These are phyloP conservation scores for Beauveria australis DNA, from an alignment of 2,329 filamentous ascomycete species.

Conservation along the genomic window DNA sequence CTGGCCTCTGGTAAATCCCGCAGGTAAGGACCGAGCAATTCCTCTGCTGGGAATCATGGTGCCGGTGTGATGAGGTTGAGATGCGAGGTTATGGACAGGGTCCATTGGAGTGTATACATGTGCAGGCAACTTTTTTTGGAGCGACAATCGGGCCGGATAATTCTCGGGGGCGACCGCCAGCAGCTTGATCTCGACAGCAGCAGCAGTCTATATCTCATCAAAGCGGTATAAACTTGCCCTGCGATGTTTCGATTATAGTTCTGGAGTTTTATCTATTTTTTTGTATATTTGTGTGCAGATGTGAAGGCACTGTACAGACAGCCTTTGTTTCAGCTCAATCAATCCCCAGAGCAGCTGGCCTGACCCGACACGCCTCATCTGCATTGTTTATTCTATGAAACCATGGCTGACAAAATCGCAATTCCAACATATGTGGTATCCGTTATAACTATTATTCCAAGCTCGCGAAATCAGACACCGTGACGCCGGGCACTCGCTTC, in stretches of 20 bases:
- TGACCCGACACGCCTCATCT: neutral
- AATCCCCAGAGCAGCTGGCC: neutral
- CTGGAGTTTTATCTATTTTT: neutral
- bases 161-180: slow-evolving; percentile 21
- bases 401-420: neutral
- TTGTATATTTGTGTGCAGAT: neutral
- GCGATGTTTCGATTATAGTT: neutral
- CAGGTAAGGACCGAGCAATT: slow-evolving; percentile 31
- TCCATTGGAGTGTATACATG: slow-evolving; percentile 14
- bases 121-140: slow-evolving; percentile 23
- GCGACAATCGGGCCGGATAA: slow-evolving; percentile 24
- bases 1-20: slow-evolving; percentile 23
- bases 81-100: slow-evolving; percentile 13
- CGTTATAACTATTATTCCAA: slow-evolving; percentile 31
- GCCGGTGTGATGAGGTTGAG: slow-evolving; percentile 16
- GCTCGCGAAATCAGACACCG: slow-evolving; percentile 58
- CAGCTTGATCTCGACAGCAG: neutral
- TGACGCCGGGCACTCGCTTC: slow-evolving; percentile 34
- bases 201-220: neutral
- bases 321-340: neutral
- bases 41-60: slow-evolving; percentile 39
- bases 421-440: slow-evolving; percentile 1
- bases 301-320: neutral
- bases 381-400: neutral
- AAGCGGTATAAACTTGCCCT: too few species aligned